phyloP scores from a whole-genome alignment of 2,329 filamentous ascomycete species.

The Hirsutella rhossiliensis region DNA sequence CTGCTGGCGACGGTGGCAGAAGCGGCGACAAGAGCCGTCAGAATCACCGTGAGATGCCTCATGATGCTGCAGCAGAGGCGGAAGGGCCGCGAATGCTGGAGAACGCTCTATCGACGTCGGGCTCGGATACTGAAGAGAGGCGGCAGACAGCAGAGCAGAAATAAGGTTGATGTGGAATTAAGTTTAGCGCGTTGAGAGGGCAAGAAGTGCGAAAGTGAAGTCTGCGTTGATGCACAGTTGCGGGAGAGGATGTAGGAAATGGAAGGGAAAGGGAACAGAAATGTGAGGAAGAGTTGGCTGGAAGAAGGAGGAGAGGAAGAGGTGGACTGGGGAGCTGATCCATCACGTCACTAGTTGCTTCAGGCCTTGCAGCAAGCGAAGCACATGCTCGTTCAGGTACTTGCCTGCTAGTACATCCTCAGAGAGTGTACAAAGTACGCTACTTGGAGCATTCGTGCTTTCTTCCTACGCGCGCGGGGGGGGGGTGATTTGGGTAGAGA shows the following conservation, averaged over 20 bases:
- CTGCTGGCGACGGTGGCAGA: constrained; percentile 59
- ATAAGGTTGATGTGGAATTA: not conserved
- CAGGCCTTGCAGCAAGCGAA: not conserved
- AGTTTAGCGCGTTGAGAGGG: no score
- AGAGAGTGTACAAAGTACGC: no score
- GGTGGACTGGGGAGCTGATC: not conserved
- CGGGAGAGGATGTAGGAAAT: not conserved
- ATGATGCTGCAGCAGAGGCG: constrained; percentile 35
- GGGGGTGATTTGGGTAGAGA: no score
- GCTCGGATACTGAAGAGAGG: no score
- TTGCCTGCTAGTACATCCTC: no score
- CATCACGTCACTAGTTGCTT: constrained; percentile 8
- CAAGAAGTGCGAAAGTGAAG: no score
- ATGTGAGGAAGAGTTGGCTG: not conserved
- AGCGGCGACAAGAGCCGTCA: constrained; percentile 61
- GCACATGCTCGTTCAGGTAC: not conserved
- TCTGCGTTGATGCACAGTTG: no score
- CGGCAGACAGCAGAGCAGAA: not conserved
- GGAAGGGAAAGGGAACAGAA: not conserved
- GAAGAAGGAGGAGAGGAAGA: not conserved
- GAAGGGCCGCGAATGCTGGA: not conserved
- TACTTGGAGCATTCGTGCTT: no score
- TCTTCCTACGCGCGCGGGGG: no score
- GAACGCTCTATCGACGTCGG: not conserved
- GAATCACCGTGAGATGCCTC: constrained; percentile 62